phyloP scores from a whole-genome alignment of 768 basidiomycete genomes.

The Suillus paluster region DNA sequence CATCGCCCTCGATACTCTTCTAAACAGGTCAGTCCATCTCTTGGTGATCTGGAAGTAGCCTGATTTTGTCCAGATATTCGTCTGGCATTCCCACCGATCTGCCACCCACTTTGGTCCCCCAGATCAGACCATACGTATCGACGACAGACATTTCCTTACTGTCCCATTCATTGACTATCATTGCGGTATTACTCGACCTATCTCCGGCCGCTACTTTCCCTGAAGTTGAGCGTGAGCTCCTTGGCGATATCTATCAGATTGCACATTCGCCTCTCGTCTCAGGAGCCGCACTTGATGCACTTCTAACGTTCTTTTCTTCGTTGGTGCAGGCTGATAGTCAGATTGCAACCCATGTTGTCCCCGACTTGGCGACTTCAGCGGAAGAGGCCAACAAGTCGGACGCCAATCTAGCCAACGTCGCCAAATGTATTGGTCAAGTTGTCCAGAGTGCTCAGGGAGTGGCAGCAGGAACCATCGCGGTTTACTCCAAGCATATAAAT shows the following conservation, averaged over 20 bases:
- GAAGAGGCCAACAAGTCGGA: constrained; percentile 68
- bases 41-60: background rate
- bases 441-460: constrained; percentile 71
- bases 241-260: constrained; percentile 67
- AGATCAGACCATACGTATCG: constrained; percentile 77
- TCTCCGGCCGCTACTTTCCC: constrained; percentile 74
- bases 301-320: constrained; percentile 81
- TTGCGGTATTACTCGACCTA: constrained; percentile 70
- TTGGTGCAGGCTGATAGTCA: constrained; percentile 84
- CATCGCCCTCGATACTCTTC: constrained; percentile 69
- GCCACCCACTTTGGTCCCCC: constrained; percentile 64
- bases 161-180: constrained; percentile 67
- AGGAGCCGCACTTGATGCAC: constrained; percentile 76
- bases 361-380: constrained; percentile 66
- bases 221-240: constrained; percentile 72
- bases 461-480: constrained; percentile 82
- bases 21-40: constrained; percentile 57
- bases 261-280: constrained; percentile 81
- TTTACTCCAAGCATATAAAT: constrained; percentile 83
- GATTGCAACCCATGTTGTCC: constrained; percentile 82
- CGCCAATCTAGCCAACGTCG: constrained; percentile 68
- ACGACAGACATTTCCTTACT: constrained; percentile 79
- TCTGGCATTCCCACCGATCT: constrained; percentile 58
- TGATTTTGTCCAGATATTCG: constrained; percentile 45
- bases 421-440: constrained; percentile 84